Evolutionary conservation across 164 flowering plant species (phyloP).

Genomic region (Tetracentron sinense): DNA sequence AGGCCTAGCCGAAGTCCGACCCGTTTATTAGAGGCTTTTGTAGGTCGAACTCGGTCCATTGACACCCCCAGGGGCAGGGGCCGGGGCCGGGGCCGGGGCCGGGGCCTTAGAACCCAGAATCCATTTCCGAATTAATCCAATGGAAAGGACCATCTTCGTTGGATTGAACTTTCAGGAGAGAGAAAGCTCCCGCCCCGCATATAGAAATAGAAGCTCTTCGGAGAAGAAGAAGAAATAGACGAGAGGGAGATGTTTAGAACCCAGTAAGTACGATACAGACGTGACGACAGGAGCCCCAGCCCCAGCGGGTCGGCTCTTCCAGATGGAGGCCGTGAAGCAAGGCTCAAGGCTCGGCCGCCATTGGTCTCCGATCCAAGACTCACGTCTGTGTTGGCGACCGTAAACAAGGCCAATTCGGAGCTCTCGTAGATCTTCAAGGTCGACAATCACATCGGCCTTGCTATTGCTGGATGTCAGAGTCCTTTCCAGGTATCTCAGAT

Average conservation of each 20-base stretch:
- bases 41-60: too few species aligned
- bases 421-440: conserved; percentile 96
- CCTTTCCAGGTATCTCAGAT: conserved; percentile 70
- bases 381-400: conserved; percentile 81
- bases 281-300: conserved; percentile 92
- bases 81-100: too few species aligned
- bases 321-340: conserved; percentile 99
- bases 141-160: too few species aligned
- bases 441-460: conserved; percentile 91
- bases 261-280: conserved; percentile 87
- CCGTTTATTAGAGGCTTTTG: too few species aligned
- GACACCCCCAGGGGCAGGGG: too few species aligned
- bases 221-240: too few species aligned
- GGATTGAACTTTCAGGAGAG: too few species aligned
- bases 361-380: conserved; percentile 90
- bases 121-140: too few species aligned
- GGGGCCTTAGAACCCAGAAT: too few species aligned
- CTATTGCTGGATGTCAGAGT: conserved; percentile 98
- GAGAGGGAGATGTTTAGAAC: conserved; percentile 77
- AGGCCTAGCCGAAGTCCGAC: too few species aligned
- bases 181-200: too few species aligned
- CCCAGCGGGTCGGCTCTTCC: conserved; percentile 88
- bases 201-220: too few species aligned
- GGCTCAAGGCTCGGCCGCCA: conserved; percentile 97
- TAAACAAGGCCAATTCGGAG: conserved; percentile 86